These are phyloP conservation scores for Hanseniaspora clermontiae DNA, from an alignment of 805 yeast genomes.

Conservation along the genomic window DNA sequence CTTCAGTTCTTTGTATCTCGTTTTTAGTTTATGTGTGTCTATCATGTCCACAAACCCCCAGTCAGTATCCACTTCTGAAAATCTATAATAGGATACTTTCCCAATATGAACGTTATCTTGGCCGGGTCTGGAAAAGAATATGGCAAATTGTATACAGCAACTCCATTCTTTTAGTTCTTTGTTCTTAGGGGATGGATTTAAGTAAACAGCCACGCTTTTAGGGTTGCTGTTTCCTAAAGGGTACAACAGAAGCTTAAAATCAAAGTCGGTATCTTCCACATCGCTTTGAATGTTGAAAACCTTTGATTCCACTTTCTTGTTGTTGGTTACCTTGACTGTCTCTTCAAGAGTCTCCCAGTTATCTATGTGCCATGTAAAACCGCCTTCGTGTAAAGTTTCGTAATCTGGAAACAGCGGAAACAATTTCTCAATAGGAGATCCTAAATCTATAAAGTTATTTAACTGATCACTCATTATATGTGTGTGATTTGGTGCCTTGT, in stretches of 20 bases:
- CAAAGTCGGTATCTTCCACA: conserved; percentile 38
- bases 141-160: conserved; percentile 82
- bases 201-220: conserved; percentile 53
- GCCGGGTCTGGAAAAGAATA: conserved; percentile 70
- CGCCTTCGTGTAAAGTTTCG: conserved; percentile 24
- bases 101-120: conserved; percentile 41
- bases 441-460: conserved; percentile 1
- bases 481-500: background rate
- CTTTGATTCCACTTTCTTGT: conserved; percentile 10
- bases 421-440: conserved; percentile 11
- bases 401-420: conserved; percentile 19
- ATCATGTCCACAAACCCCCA: conserved; percentile 89
- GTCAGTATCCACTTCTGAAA: conserved; percentile 62
- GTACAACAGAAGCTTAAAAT: conserved; percentile 61
- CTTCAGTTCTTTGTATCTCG: conserved; percentile 23
- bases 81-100: conserved; percentile 66
- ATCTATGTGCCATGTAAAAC: conserved; percentile 40
- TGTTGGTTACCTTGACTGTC: conserved; percentile 14
- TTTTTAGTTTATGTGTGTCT: conserved; percentile 40
- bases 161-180: conserved; percentile 49
- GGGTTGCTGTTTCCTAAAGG: conserved; percentile 56
- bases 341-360: conserved; percentile 37
- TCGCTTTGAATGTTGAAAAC: conserved; percentile 28
- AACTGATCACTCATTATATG: background rate
- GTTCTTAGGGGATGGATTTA: conserved; percentile 48